Conservation (phyloP, 164 flowering plant species). For the Aristolochia fimbriata region DNA sequence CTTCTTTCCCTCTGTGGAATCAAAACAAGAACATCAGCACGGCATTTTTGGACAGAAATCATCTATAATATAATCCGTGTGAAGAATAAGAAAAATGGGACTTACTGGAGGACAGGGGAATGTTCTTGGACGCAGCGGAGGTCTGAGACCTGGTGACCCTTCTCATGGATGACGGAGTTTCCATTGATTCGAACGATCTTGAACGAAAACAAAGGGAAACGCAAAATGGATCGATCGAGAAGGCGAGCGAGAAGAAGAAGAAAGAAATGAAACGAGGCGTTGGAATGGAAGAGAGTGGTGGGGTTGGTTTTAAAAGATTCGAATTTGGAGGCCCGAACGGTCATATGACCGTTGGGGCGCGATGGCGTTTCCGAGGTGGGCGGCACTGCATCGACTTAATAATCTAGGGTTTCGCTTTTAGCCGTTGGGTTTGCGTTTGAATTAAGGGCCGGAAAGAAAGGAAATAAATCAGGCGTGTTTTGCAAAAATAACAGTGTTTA, state of each 20-base stretch:
- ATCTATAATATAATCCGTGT: no score
- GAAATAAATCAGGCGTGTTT: no score
- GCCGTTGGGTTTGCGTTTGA: neutral
- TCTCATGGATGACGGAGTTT: constrained; percentile 69
- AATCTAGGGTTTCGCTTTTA: neutral
- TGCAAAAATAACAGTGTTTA: no score
- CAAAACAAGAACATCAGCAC: neutral
- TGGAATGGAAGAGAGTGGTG: neutral
- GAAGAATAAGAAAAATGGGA: neutral
- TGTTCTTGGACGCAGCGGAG: constrained; percentile 12
- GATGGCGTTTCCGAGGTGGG: neutral
- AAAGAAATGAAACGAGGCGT: neutral
- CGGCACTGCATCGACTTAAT: no score
- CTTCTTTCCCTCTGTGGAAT: constrained; percentile 29
- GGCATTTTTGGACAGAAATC: no score
- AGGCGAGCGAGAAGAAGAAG: neutral
- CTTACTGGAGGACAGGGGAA: constrained; percentile 17
- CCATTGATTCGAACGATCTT: constrained; percentile 31
- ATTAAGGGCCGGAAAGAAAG: no score
- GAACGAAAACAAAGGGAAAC: no score
- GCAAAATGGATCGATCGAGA: neutral
- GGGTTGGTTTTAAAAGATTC: constrained; percentile 4
- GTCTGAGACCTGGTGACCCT: constrained; percentile 70
- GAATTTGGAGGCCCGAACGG: constrained; percentile 12
- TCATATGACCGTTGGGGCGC: constrained; percentile 17